Conservation (phyloP, 2,329 filamentous ascomycete species). For the Venturia nashicola region DNA sequence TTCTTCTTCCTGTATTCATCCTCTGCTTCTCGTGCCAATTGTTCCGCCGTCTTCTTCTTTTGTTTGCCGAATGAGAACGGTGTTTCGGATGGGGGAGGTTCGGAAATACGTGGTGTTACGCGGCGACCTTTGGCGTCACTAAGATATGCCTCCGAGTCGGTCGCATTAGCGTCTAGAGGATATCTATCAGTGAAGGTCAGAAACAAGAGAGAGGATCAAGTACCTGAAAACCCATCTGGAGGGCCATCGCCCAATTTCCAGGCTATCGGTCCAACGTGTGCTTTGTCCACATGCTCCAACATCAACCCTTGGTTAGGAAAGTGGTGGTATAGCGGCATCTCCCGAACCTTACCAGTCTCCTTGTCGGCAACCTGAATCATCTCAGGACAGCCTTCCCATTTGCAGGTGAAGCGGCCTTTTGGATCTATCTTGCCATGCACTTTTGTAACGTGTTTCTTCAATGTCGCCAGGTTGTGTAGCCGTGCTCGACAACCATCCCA, state of each 20-base stretch:
- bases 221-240: slow-evolving; percentile 41
- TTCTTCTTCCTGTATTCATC: slow-evolving; percentile 37
- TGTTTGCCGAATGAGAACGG: slow-evolving; percentile 6
- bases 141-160: slow-evolving; percentile 34
- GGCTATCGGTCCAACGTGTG: slow-evolving; percentile 41
- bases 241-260: slow-evolving; percentile 50
- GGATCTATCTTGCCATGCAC: slow-evolving; percentile 32
- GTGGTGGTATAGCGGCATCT: slow-evolving; percentile 12
- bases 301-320: slow-evolving; percentile 32
- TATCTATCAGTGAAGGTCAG: background rate
- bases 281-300: slow-evolving; percentile 37
- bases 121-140: slow-evolving; percentile 33
- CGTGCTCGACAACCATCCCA: slow-evolving; percentile 46
- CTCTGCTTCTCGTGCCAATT: slow-evolving; percentile 33
- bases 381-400: slow-evolving; percentile 32
- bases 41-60: slow-evolving; percentile 27
- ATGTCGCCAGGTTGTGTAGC: slow-evolving; percentile 48
- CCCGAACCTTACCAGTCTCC: slow-evolving; percentile 16
- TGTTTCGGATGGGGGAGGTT: background rate
- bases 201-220: background rate
- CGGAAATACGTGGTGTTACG: slow-evolving; percentile 33
- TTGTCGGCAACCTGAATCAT: slow-evolving; percentile 16
- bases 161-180: slow-evolving; percentile 13
- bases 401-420: slow-evolving; percentile 29
- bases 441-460: slow-evolving; percentile 47